Evolutionary conservation across 257 asterid species (phyloP).

Genomic region (Solanum chiquidenum): DNA sequence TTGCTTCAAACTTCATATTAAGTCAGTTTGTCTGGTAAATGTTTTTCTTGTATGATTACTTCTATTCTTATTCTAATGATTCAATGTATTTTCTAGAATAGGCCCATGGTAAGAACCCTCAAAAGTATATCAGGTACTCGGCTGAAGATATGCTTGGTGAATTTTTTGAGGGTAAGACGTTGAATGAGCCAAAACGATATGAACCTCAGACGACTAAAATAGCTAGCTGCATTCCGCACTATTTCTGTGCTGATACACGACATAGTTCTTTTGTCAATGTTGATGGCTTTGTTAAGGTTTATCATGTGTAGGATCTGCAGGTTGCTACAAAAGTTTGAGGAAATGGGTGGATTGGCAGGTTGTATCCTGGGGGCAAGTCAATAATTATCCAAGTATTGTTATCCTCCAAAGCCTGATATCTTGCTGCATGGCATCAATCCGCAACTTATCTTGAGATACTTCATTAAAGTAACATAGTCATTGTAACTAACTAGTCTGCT

Average conservation of each 20-base stretch:
- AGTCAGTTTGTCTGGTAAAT: background rate
- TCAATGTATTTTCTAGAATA: slow-evolving; percentile 6
- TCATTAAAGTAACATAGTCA: too few species aligned
- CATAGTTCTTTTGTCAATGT: too few species aligned
- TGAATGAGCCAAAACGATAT: slow-evolving; percentile 80
- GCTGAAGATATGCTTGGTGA: slow-evolving; percentile 99
- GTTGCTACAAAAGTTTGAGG: background rate
- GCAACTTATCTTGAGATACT: too few species aligned
- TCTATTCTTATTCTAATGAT: background rate
- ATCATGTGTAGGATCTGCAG: background rate
- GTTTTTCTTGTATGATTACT: background rate
- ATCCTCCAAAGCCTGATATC: too few species aligned
- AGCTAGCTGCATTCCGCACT: background rate
- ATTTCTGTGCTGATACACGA: too few species aligned
- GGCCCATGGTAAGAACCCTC: slow-evolving; percentile 92
- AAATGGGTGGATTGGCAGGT: too few species aligned
- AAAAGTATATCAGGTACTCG: slow-evolving; percentile 82
- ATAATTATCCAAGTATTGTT: too few species aligned
- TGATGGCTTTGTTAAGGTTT: background rate
- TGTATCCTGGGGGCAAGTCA: too few species aligned
- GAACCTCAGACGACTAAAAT: slow-evolving; percentile 7
- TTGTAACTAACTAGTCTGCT: too few species aligned
- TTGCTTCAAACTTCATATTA: background rate
- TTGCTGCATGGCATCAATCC: too few species aligned
- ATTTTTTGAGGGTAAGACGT: slow-evolving; percentile 10